Base-by-base conservation (phyloP, 192 early-diverging fungal species). In the Mortierella hygrophila region DNA sequence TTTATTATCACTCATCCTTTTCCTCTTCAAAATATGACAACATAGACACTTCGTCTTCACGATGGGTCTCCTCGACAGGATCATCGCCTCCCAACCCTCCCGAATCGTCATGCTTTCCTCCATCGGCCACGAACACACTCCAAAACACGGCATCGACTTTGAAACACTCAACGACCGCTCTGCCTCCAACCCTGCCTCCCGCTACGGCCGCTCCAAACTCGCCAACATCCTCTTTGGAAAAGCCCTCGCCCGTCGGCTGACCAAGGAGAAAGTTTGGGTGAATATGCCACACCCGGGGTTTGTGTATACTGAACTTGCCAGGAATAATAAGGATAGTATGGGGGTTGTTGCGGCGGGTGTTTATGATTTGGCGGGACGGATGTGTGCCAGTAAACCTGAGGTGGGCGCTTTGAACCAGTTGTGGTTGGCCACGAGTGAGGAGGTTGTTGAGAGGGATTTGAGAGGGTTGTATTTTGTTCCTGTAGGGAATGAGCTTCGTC, bases 231-330 rank as follows among this genome's bases (percentile, higher is more conserved):
- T 91, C 40, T 93, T 91, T 81, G 82, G 90, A 18, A 87, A 82
- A 40, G 84, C 89, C 18, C 85, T 95, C 13, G 89, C 91, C n/a
- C 77, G 85, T 13, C 68, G 83, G 16, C 74, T 89, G 7, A 74
- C 83, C 16, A 83, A 82, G 18, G 78, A 88, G 46, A 72, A 82
- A 5, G 76, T 88, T 54, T 89, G 82, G 44, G 89, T 82, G 2
- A 89, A 94, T 63, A 79, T 80, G 73, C 55, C 88, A 15, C 92
- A 94, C 72, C 93, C 93, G 20, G 93, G 92, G 18, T 82, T 89
- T 57, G 92, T 93, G 21, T 74, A 88, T 54, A 93, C 92, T 2
- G 89, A 93, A 23, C 57, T 93, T 40, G 68, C 42, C 11, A 72
- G 89, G 57, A 85, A 83, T 40, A 80, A 81, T 37, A 49, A 75